Conservation (phyloP, 257 asterid species). For the Nicotiana knightiana region DNA sequence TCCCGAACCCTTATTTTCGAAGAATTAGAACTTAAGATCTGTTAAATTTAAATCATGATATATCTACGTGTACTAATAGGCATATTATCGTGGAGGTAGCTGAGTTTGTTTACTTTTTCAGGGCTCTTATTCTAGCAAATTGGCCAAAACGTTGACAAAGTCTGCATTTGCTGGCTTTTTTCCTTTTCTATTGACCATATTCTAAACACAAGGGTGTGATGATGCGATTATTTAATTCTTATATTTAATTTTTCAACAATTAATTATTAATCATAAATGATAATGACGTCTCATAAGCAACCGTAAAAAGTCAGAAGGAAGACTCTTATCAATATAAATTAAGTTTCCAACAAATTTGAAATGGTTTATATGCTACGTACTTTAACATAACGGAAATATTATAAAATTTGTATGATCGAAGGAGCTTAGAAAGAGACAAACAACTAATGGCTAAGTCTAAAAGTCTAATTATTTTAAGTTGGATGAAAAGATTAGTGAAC, state of each 20-base stretch:
- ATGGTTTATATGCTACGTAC: neutral
- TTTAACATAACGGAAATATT: neutral
- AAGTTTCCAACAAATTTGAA: slow-evolving; percentile 11
- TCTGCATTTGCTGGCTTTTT: slow-evolving; percentile 5
- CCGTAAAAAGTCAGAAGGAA: slow-evolving; percentile 31
- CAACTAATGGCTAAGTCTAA: neutral
- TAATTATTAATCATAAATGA: slow-evolving; percentile 9
- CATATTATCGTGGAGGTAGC: neutral
- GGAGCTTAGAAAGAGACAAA: neutral
- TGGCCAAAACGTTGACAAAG: neutral
- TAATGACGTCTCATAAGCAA: slow-evolving; percentile 20
- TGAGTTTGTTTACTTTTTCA: slow-evolving; percentile 1
- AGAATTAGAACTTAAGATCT: neutral
- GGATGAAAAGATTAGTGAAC: neutral
- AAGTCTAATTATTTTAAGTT: neutral
- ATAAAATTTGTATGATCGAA: neutral
- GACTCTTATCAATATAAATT: slow-evolving; percentile 24
- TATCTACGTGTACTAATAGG: neutral
- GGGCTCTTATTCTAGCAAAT: neutral
- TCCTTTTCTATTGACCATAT: neutral
- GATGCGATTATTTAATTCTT: neutral
- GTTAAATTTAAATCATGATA: neutral
- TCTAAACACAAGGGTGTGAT: neutral
- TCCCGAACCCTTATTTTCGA: neutral
- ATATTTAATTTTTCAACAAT: neutral